Evolutionary conservation across 805 yeast genomes (phyloP).

Genomic region (Candida xyloterini): DNA sequence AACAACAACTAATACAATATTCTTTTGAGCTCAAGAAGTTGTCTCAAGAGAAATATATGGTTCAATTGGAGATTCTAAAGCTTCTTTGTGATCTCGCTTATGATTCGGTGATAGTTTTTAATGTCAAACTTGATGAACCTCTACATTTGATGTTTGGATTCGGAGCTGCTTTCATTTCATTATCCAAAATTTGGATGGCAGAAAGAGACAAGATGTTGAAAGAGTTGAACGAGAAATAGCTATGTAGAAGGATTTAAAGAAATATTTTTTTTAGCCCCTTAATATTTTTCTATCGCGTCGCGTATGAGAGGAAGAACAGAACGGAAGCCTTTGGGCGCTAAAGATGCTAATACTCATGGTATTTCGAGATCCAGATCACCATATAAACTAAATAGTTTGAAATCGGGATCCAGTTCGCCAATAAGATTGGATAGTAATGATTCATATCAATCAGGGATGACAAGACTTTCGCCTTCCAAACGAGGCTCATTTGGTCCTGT

Average conservation of each 20-base stretch:
- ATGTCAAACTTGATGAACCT: slow-evolving; percentile 32
- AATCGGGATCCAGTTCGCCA: slow-evolving; percentile 9
- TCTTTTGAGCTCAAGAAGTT: slow-evolving; percentile 32
- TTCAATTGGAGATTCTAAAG: slow-evolving; percentile 41
- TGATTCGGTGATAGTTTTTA: slow-evolving; percentile 46
- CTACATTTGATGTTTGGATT: slow-evolving; percentile 32
- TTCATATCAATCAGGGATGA: slow-evolving; percentile 5
- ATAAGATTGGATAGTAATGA: slow-evolving; percentile 14
- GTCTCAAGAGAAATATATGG: slow-evolving; percentile 35
- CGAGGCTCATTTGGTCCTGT: slow-evolving; percentile 9
- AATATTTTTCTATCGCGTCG: slow-evolving; percentile 9
- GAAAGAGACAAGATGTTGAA: slow-evolving; percentile 22
- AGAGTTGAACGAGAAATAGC: slow-evolving; percentile 7
- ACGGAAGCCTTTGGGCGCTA: slow-evolving; percentile 11
- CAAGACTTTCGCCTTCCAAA: slow-evolving; percentile 13
- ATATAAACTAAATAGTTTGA: slow-evolving; percentile 4
- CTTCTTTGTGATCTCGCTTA: slow-evolving; percentile 45
- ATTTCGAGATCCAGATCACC: slow-evolving; percentile 10
- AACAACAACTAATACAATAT: slow-evolving; percentile 9
- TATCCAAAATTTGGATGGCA: slow-evolving; percentile 31
- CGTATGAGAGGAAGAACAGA: slow-evolving; percentile 11
- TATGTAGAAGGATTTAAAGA: background rate
- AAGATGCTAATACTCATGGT: slow-evolving; percentile 12
- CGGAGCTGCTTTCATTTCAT: slow-evolving; percentile 32
- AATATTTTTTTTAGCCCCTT: slow-evolving; percentile 1